These are phyloP conservation scores for Tetrapisispora arboricola DNA, from an alignment of 805 yeast genomes.

Conservation along the genomic window DNA sequence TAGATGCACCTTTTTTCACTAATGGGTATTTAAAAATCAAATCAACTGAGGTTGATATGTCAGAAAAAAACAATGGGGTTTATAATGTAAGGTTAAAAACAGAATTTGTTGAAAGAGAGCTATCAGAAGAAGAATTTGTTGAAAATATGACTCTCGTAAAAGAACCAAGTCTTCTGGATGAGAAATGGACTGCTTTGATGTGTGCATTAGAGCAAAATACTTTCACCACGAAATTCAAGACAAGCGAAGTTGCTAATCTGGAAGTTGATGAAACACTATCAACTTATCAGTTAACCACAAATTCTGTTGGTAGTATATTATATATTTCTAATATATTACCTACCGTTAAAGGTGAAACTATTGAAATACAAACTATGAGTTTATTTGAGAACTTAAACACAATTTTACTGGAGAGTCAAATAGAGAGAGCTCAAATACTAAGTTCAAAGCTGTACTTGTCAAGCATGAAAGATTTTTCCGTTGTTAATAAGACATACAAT, in stretches of 20 bases:
- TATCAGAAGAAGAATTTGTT: slow-evolving; percentile 15
- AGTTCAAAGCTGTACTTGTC: slow-evolving; percentile 50
- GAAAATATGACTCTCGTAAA: slow-evolving; percentile 31
- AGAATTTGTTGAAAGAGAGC: slow-evolving; percentile 34
- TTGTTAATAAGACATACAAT: slow-evolving; percentile 53
- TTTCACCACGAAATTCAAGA: no score
- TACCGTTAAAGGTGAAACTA: slow-evolving; percentile 7
- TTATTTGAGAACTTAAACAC: slow-evolving; percentile 38
- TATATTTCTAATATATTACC: slow-evolving; percentile 39
- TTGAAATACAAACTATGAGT: slow-evolving; percentile 38
- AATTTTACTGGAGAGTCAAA: slow-evolving; percentile 24
- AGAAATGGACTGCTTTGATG: slow-evolving; percentile 10
- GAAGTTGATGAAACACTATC: no score
- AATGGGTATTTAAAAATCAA: slow-evolving; percentile 39
- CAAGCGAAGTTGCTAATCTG: no score
- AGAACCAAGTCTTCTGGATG: slow-evolving; percentile 13
- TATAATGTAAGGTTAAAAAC: slow-evolving; percentile 53
- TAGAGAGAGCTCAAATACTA: slow-evolving; percentile 41
- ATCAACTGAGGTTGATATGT: slow-evolving; percentile 36
- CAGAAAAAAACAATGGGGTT: slow-evolving; percentile 47
- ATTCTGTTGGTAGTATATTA: slow-evolving; percentile 24
- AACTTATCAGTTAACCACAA: slow-evolving; percentile 6
- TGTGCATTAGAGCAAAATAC: not conserved
- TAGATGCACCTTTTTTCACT: slow-evolving; percentile 79
- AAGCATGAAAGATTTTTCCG: slow-evolving; percentile 55